Conservation (phyloP, 495 filamentous ascomycete genomes). For the Podospora comata region DNA sequence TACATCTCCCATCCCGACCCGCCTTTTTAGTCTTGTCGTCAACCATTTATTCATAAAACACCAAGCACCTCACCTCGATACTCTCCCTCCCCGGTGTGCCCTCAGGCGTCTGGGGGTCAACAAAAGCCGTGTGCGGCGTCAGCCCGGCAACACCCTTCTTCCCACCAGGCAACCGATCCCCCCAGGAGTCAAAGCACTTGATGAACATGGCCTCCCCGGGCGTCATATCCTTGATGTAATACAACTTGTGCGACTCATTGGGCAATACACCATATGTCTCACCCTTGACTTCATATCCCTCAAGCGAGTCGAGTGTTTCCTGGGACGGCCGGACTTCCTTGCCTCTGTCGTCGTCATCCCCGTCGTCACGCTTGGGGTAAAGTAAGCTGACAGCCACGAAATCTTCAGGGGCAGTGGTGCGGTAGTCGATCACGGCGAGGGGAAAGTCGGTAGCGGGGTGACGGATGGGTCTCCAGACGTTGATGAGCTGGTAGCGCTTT, state of each 20-base stretch:
- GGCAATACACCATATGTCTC: slow-evolving; percentile 68
- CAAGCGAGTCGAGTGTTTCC: slow-evolving; percentile 25
- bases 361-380: slow-evolving; percentile 59
- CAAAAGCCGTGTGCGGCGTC: slow-evolving; percentile 83
- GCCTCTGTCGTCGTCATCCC: slow-evolving; percentile 36
- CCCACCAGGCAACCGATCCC: slow-evolving; percentile 47
- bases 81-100: slow-evolving; percentile 68
- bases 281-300: slow-evolving; percentile 50
- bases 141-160: slow-evolving; percentile 52
- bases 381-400: slow-evolving; percentile 66
- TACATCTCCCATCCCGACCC: neutral
- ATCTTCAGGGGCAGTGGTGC: slow-evolving; percentile 59
- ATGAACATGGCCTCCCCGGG: slow-evolving; percentile 72
- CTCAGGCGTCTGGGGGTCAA: slow-evolving; percentile 62
- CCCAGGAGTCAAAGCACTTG: slow-evolving; percentile 77
- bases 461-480: slow-evolving; percentile 75
- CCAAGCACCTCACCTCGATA: slow-evolving; percentile 82
- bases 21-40: neutral
- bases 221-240: slow-evolving; percentile 78
- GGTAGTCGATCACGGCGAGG: slow-evolving; percentile 66
- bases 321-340: slow-evolving; percentile 36
- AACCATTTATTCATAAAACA: slow-evolving; percentile 55
- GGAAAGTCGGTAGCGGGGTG: slow-evolving; percentile 66
- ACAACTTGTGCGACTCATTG: slow-evolving; percentile 60
- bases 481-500: slow-evolving; percentile 72